phyloP scores from a whole-genome alignment of 116 monocot genomes.

The Cymodocea nodosa region DNA sequence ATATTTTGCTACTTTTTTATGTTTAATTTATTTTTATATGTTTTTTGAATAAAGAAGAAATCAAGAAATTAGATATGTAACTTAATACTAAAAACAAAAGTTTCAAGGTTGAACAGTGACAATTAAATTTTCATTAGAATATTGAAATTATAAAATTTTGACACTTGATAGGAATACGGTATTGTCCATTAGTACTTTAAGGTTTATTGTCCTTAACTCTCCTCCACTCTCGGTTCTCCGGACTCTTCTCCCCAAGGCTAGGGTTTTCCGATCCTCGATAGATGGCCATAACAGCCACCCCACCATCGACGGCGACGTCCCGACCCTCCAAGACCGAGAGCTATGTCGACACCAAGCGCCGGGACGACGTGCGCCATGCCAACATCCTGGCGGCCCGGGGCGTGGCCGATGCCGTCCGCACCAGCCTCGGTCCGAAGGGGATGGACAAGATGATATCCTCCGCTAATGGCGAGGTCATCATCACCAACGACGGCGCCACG shows the following conservation, averaged over 20 bases:
- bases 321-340: slow-evolving; percentile 40
- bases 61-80: too few relatives aligned
- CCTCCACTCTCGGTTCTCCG: background rate
- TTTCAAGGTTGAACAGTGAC: too few relatives aligned
- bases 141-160: too few relatives aligned
- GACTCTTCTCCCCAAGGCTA: slow-evolving; percentile 5
- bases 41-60: too few relatives aligned
- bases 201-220: too few relatives aligned
- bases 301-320: background rate
- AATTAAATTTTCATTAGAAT: too few relatives aligned
- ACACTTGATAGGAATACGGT: too few relatives aligned
- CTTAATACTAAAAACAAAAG: too few relatives aligned
- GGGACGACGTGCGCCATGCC: slow-evolving; percentile 54
- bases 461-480: slow-evolving; percentile 56
- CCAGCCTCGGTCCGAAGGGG: slow-evolving; percentile 64
- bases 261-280: background rate
- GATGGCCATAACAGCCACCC: slow-evolving; percentile 13
- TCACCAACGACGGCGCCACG: slow-evolving; percentile 92
- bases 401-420: slow-evolving; percentile 70
- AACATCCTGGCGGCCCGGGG: slow-evolving; percentile 55
- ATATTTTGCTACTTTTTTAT: too few relatives aligned
- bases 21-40: too few relatives aligned
- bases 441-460: slow-evolving; percentile 88
- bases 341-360: slow-evolving; percentile 63
- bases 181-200: too few relatives aligned